These are phyloP conservation scores for Kodamaea plutei DNA, from an alignment of 1,139 yeast species.

Conservation along the genomic window DNA sequence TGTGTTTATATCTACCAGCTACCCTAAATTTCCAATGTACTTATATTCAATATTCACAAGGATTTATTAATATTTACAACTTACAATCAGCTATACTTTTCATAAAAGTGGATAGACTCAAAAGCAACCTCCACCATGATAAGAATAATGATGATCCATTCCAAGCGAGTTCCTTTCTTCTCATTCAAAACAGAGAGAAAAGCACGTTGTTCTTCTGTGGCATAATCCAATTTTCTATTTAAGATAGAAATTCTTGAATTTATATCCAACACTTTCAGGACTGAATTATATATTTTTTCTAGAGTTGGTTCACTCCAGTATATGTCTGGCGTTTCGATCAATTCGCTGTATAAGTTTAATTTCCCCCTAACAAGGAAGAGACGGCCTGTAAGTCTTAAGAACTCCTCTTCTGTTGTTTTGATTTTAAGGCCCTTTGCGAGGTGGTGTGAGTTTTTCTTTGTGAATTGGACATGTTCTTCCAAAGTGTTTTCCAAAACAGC, in stretches of 20 bases:
- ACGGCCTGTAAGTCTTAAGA: slow-evolving; percentile 67
- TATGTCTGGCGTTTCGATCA: slow-evolving; percentile 87
- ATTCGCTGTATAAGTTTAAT: slow-evolving; percentile 78
- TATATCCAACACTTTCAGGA: slow-evolving; percentile 71
- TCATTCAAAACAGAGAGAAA: slow-evolving; percentile 72
- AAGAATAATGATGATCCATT: slow-evolving; percentile 81
- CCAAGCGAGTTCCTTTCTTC: slow-evolving; percentile 69
- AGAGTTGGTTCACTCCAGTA: slow-evolving; percentile 90
- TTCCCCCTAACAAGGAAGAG: slow-evolving; percentile 74
- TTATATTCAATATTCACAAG: too few relatives aligned
- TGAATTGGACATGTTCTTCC: slow-evolving; percentile 60
- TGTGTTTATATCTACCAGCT: too few relatives aligned
- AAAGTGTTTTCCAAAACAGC: slow-evolving; percentile 72
- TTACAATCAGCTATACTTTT: too few relatives aligned
- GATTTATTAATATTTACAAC: too few relatives aligned
- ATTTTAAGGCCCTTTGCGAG: slow-evolving; percentile 61
- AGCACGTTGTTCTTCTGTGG: slow-evolving; percentile 83
- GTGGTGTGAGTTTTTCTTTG: slow-evolving; percentile 61
- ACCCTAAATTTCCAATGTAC: too few relatives aligned
- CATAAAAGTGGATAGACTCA: slow-evolving; percentile 63
- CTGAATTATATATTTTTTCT: slow-evolving; percentile 67
- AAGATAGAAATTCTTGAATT: slow-evolving; percentile 72
- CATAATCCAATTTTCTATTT: slow-evolving; percentile 82
- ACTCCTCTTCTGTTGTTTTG: slow-evolving; percentile 57
- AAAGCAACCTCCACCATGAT: slow-evolving; percentile 82